Evolutionary conservation across 495 filamentous ascomycete genomes (phyloP), one percentile per base, ranked within the genome.

Genomic region (Neurospora sp.): DNA sequence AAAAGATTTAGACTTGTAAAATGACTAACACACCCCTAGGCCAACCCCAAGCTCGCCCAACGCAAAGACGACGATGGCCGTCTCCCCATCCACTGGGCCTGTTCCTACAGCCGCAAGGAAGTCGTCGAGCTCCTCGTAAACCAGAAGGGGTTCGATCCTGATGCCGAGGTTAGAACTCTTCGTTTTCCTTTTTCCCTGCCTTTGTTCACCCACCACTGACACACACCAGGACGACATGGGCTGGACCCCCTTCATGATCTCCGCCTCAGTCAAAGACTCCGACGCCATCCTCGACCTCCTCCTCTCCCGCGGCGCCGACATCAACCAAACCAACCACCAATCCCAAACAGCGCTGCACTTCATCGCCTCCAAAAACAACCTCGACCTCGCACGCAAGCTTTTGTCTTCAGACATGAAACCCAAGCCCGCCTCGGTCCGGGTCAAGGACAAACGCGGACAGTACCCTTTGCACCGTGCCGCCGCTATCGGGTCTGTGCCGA

Each of bases 221-320:
- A 38, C 38, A 39, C 38, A 39, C 9, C 38, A 39, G 89, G 96
- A 99, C 79, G 94, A 90, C 21, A 90, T 90, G 10, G 94, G 95
- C 71, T 99, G 96, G 96, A 96, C 95, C 13, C 92, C 93, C 1
- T 85, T 98, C 34, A 98, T 98, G 94, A 97, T 98, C 71, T 92
- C 95, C 11, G 88, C 92, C 11, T 94, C 91, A 74, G 85, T 97
- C 42, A 90, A 90, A 75, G 92, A 92, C 70, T 87, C 84, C 36
- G 92, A 93, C 37, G 85, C 84, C 3, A 77, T 92, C 7, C 86
- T 97, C 15, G 89, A 94, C 39, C 80, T 97, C 6, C 86, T 98
- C 4, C 85, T 99, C 0, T 81, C 84, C n/a, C 93, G 91, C 77
- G 93, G 87, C 39, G 94, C 94, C 3, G 94, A 97, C 74, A 92